Percentiles rank a stretch among this genome's conserved stretches.
Conservation (phyloP, 2,329 filamentous ascomycete genomes). For the Cercospora sojina region DNA sequence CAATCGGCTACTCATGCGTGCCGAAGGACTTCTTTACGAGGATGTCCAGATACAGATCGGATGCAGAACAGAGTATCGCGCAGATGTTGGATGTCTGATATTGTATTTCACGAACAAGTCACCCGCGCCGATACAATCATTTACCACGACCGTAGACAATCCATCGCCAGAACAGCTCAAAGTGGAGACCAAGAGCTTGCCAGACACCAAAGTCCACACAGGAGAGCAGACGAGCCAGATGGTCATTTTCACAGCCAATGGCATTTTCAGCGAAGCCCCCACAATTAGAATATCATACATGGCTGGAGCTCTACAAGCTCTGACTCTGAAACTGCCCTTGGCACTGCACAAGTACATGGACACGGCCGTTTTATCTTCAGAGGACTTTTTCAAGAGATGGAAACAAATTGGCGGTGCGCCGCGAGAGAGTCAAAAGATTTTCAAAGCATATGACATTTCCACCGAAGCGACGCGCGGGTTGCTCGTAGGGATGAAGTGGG, state of each 20-base stretch:
- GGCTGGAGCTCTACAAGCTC: conserved; percentile 85
- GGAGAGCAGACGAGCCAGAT: conserved; percentile 85
- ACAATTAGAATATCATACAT: conserved; percentile 94
- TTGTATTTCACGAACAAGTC: conserved; percentile 96
- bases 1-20: conserved; percentile 72
- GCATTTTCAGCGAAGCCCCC: conserved; percentile 76
- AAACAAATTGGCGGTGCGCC: conserved; percentile 92
- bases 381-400: conserved; percentile 99
- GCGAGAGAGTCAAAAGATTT: conserved; percentile 84
- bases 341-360: conserved; percentile 97
- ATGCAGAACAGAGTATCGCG: conserved; percentile 87
- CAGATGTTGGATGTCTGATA: conserved; percentile 93
- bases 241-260: conserved; percentile 86
- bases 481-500: conserved; percentile 86
- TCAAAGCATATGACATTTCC: conserved; percentile 67
- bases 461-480: conserved; percentile 69
- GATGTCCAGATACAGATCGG: conserved; percentile 93
- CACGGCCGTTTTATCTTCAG: conserved; percentile 75
- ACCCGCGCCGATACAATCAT: conserved; percentile 77
- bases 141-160: conserved; percentile 93
- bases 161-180: conserved; percentile 65
- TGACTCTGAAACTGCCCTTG: conserved; percentile 87
- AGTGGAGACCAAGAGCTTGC: conserved; percentile 83
- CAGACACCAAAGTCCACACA: conserved; percentile 74
- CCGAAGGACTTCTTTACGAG: conserved; percentile 90